A percentile compares a stretch with the other conserved stretches of the same genome.
phyloP scores from a whole-genome alignment of 2,329 filamentous ascomycete genomes.

The Dothistroma pini region DNA sequence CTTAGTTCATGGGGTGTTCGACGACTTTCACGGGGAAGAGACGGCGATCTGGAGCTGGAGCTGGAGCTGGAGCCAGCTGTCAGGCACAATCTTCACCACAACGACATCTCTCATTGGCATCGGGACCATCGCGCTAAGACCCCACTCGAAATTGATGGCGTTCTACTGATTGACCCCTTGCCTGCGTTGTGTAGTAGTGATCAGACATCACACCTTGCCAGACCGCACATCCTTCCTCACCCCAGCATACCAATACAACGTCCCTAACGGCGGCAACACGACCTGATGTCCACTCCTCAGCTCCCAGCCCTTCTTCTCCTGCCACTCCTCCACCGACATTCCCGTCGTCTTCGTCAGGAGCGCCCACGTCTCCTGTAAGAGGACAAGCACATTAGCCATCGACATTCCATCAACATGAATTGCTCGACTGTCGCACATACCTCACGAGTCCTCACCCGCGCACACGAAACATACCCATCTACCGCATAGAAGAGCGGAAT shows the following conservation, averaged over 20 bases:
- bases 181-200: too few relatives aligned
- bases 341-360: background rate
- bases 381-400: too few relatives aligned
- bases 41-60: background rate
- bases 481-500: too few relatives aligned
- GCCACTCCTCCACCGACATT: slow-evolving; percentile 1
- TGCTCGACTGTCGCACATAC: too few relatives aligned
- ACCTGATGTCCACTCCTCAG: slow-evolving; percentile 4
- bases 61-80: background rate
- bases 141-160: too few relatives aligned
- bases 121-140: background rate
- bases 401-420: too few relatives aligned
- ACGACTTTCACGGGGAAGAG: background rate
- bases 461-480: slow-evolving; percentile 9
- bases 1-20: background rate
- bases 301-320: slow-evolving; percentile 7
- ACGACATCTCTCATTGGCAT: background rate
- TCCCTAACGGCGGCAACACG: slow-evolving; percentile 9
- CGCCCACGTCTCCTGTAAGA: slow-evolving; percentile 2
- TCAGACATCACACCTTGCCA: too few relatives aligned
- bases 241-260: slow-evolving; percentile 11
- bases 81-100: background rate
- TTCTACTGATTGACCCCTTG: too few relatives aligned
- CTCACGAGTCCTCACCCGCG: background rate
- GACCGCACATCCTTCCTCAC: slow-evolving; percentile 1